Conservation (phyloP, 768 basidiomycete species). For the Rhodosporidiobolus odoratus region DNA sequence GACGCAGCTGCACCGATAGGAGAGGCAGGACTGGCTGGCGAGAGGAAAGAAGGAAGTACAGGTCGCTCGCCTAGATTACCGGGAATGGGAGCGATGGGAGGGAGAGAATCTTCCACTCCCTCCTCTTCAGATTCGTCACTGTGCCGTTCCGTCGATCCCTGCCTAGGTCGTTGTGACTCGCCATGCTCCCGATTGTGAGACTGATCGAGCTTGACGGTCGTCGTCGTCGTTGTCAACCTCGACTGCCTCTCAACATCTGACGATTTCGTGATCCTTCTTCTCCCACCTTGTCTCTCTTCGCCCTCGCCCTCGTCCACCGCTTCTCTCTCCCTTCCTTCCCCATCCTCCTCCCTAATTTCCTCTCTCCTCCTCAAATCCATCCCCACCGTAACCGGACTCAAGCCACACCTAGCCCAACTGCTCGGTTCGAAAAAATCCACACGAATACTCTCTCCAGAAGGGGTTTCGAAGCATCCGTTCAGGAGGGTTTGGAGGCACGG, state of each 20-base stretch:
- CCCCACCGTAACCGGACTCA: constrained; percentile 25
- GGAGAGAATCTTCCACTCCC: too few species aligned
- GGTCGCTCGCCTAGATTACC: constrained; percentile 21
- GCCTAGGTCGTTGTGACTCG: too few species aligned
- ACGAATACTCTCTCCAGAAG: constrained; percentile 12
- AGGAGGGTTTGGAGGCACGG: constrained; percentile 10
- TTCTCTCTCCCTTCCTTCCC: not conserved
- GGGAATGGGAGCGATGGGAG: too few species aligned
- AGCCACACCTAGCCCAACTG: constrained; percentile 15
- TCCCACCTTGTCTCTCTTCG: not conserved
- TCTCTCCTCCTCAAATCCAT: constrained; percentile 4
- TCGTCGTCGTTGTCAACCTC: too few species aligned
- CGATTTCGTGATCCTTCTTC: not conserved
- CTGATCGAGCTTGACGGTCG: too few species aligned
- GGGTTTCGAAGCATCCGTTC: constrained; percentile 35
- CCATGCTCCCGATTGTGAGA: too few species aligned
- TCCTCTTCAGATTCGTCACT: too few species aligned
- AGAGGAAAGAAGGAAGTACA: not conserved
- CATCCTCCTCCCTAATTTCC: not conserved
- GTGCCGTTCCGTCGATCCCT: too few species aligned
- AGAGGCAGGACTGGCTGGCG: too few species aligned
- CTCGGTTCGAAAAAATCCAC: constrained; percentile 33
- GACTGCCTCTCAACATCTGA: too few species aligned
- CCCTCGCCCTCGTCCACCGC: not conserved
- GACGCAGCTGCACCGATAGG: constrained; percentile 1